These are phyloP conservation scores for Tylopilus vinaceipallidus DNA, from an alignment of 768 basidiomycete species.

Conservation along the genomic window DNA sequence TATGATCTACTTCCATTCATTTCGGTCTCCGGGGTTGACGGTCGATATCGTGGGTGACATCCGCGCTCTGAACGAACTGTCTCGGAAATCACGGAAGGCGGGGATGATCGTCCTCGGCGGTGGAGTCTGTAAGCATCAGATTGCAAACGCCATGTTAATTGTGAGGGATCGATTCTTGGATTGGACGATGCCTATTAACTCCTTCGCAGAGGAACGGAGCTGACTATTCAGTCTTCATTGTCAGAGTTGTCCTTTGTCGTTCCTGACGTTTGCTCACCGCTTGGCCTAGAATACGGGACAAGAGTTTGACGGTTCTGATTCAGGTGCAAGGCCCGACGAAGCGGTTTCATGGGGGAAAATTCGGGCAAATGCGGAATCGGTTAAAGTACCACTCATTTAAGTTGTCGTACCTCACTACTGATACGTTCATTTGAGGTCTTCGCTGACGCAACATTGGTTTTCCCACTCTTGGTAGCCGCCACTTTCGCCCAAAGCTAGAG, in stretches of 20 bases:
- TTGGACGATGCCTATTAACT: slow-evolving; percentile 1
- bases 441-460: slow-evolving; percentile 96
- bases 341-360: slow-evolving; percentile 99
- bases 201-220: slow-evolving; percentile 85
- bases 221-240: slow-evolving; percentile 95
- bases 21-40: slow-evolving; percentile 77
- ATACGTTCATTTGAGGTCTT: slow-evolving; percentile 50
- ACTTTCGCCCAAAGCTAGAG: slow-evolving; percentile 73
- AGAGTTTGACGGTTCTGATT: slow-evolving; percentile 98
- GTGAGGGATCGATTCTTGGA: slow-evolving; percentile 43
- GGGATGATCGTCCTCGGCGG: slow-evolving; percentile 99
- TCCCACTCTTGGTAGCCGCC: slow-evolving; percentile 92
- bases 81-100: slow-evolving; percentile 84
- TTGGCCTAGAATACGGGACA: slow-evolving; percentile 85
- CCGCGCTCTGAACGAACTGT: slow-evolving; percentile 83
- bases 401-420: slow-evolving; percentile 1
- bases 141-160: slow-evolving; percentile 99
- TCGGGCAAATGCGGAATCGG: slow-evolving; percentile 74
- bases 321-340: slow-evolving; percentile 95
- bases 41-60: slow-evolving; percentile 97
- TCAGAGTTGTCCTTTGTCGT: slow-evolving; percentile 34
- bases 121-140: slow-evolving; percentile 98
- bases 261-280: background rate
- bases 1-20: slow-evolving; percentile 99
- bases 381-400: slow-evolving; percentile 54